These are phyloP conservation scores for Tolypocladium amazonense DNA, from an alignment of 2,329 filamentous ascomycete species.

Conservation along the genomic window DNA sequence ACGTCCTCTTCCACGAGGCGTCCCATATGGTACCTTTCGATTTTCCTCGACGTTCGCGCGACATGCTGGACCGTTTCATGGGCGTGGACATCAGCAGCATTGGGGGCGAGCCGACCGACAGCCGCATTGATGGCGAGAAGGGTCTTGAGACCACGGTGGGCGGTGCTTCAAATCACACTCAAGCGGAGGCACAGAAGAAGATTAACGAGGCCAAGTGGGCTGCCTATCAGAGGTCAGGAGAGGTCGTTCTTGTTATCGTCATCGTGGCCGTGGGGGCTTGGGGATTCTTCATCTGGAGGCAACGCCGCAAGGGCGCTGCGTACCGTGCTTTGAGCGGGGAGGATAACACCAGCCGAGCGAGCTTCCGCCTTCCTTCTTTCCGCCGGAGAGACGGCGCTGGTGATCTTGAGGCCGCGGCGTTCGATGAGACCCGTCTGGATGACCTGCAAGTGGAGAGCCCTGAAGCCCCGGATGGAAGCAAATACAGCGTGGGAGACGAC, in stretches of 20 bases:
- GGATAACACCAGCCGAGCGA: constrained; percentile 20
- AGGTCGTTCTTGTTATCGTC: constrained; percentile 75
- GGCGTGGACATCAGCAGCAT: constrained; percentile 83
- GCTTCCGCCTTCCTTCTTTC: constrained; percentile 34
- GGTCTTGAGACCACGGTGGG: constrained; percentile 68
- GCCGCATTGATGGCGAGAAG: constrained; percentile 76
- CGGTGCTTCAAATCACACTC: constrained; percentile 45
- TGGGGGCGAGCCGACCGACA: constrained; percentile 69
- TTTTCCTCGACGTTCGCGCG: constrained; percentile 71
- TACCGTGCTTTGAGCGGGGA: constrained; percentile 41
- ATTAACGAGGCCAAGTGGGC: constrained; percentile 80
- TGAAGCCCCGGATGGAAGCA: constrained; percentile 25
- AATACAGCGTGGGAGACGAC: constrained; percentile 47
- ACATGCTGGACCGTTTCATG: constrained; percentile 98
- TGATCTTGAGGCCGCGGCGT: constrained; percentile 53
- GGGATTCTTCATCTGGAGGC: constrained; percentile 62
- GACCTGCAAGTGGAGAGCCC: constrained; percentile 45
- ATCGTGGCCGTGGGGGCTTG: constrained; percentile 61
- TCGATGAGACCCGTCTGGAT: constrained; percentile 56
- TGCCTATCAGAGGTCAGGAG: constrained; percentile 79
- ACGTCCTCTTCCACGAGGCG: constrained; percentile 88
- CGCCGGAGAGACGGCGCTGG: constrained; percentile 32
- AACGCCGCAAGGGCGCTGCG: constrained; percentile 42
- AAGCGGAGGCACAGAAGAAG: constrained; percentile 48
- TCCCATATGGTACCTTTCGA: constrained; percentile 99